Conservation (phyloP, 2,329 filamentous ascomycete genomes). For the Exophiala sideris region DNA sequence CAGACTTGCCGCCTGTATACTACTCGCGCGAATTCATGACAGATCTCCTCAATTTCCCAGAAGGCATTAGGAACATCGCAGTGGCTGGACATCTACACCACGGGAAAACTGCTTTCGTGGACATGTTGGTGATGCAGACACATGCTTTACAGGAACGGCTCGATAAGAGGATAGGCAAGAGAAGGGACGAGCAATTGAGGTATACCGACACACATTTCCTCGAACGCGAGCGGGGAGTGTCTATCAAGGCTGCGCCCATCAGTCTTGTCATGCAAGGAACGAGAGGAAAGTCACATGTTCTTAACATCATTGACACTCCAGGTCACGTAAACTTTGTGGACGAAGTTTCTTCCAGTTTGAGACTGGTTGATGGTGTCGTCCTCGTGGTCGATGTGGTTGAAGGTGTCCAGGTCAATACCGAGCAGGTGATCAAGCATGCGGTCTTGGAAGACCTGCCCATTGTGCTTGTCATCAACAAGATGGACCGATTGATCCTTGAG, state of each 20-base stretch:
- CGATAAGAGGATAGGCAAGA: slow-evolving; percentile 76
- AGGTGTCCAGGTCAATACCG: slow-evolving; percentile 97
- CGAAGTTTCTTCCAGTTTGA: slow-evolving; percentile 83
- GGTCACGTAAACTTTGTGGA: slow-evolving; percentile 99
- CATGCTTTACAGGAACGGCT: slow-evolving; percentile 79
- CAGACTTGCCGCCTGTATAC: slow-evolving; percentile 81
- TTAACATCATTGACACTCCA: slow-evolving; percentile 94
- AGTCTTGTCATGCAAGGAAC: slow-evolving; percentile 83
- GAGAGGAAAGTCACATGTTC: slow-evolving; percentile 87
- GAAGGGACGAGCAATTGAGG: slow-evolving; percentile 81
- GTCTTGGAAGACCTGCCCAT: slow-evolving; percentile 85
- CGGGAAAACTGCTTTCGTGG: slow-evolving; percentile 96
- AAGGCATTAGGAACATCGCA: slow-evolving; percentile 89
- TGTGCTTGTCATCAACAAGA: slow-evolving; percentile 91
- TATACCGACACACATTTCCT: slow-evolving; percentile 92
- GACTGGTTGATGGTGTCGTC: slow-evolving; percentile 86
- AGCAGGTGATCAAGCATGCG: slow-evolving; percentile 95
- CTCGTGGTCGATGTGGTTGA: slow-evolving; percentile 95
- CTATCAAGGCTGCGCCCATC: slow-evolving; percentile 92
- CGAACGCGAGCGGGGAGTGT: slow-evolving; percentile 84
- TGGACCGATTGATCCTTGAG: slow-evolving; percentile 92
- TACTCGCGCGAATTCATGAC: slow-evolving; percentile 91
- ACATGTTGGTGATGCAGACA: slow-evolving; percentile 95
- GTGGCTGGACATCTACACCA: slow-evolving; percentile 92
- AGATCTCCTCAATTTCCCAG: slow-evolving; percentile 92